Base-by-base conservation (phyloP, 2,329 filamentous ascomycete genomes). In the Amphichorda felina region DNA sequence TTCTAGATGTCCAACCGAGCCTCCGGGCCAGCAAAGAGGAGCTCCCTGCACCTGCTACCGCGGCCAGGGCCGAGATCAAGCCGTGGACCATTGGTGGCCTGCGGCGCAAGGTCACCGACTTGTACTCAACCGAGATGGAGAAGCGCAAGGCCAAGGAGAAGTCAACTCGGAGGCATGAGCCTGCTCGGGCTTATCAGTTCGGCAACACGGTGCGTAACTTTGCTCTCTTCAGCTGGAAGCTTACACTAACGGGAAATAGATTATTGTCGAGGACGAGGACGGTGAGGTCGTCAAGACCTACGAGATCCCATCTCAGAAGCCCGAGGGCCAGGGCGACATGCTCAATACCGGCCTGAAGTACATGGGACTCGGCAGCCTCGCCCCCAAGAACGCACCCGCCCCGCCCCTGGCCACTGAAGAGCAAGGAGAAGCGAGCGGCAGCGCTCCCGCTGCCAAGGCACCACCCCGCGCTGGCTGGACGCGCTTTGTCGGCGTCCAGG, bases 251-350 rank as follows among this genome's bases (percentile, higher is more conserved):
- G 27, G n/a, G 9, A 2, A 10, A 35, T 14, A 84, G 63, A 85
- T 93, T 43, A 89, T 93, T 51, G 82, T 93, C 13, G 84, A 93
- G 59, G 83, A 93, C 42, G 81, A 83, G 54, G 79, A 88, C 46
- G 84, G 84, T 30, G 85, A 93, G 53, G 85, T 93, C 22, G 72
- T 93, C 52, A 88, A 88, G 61, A 78, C 83, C 38, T 88, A 87
- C 50, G 79, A 88, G 43, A 70, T 89, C 19, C 79, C 81, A 1
- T 60, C 68, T 0, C 57, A 72, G 18, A 73, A 68, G 42, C 41
- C 45, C 0, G 61, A 64, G 10, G 50, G 50, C 13, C 61, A 57
- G 39, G 52, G 45, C 14, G 59, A 56, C 30, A 41, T 58, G 14
- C 49, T 70, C 21, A 56, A 58, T 14, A 57, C 64, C 17, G 57